Evolutionary conservation across 2,329 filamentous ascomycete genomes (phyloP).

Genomic region (Aspergillus luchuensis): DNA sequence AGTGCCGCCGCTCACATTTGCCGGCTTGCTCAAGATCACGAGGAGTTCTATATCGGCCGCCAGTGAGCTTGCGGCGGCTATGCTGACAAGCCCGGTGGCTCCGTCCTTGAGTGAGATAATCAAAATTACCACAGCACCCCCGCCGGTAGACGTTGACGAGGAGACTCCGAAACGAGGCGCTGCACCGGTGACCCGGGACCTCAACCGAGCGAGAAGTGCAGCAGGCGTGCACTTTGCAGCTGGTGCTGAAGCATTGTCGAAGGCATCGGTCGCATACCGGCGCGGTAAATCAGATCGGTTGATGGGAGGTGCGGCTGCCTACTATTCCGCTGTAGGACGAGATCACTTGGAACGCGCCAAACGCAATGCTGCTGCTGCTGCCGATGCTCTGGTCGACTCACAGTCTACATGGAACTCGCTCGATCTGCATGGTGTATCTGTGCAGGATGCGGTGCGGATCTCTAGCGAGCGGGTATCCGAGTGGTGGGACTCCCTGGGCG

Average conservation of each 20-base stretch:
- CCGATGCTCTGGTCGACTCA: constrained; percentile 67
- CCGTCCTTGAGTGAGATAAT: constrained; percentile 42
- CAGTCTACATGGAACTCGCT: constrained; percentile 65
- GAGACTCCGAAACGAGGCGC: constrained; percentile 19
- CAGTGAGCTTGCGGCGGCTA: constrained; percentile 60
- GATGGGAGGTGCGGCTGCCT: constrained; percentile 73
- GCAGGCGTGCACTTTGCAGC: constrained; percentile 51
- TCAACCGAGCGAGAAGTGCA: constrained; percentile 34
- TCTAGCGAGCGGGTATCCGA: constrained; percentile 64
- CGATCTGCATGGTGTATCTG: constrained; percentile 82
- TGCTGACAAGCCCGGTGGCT: constrained; percentile 45
- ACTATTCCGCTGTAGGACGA: constrained; percentile 72
- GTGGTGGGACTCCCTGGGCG: constrained; percentile 78
- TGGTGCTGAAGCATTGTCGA: constrained; percentile 54
- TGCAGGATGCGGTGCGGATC: constrained; percentile 79
- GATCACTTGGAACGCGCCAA: constrained; percentile 63
- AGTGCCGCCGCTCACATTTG: constrained; percentile 51
- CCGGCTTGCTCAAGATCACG: constrained; percentile 59
- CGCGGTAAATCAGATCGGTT: constrained; percentile 69
- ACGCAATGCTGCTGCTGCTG: constrained; percentile 63
- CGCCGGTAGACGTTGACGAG: constrained; percentile 27
- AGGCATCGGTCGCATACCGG: constrained; percentile 61
- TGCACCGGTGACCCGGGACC: constrained; percentile 20
- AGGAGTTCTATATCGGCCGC: constrained; percentile 60
- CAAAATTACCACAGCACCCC: constrained; percentile 42